Evolutionary conservation across 1,284 basidiomycete genomes (phyloP).

Genomic region (Peniophora sp.): DNA sequence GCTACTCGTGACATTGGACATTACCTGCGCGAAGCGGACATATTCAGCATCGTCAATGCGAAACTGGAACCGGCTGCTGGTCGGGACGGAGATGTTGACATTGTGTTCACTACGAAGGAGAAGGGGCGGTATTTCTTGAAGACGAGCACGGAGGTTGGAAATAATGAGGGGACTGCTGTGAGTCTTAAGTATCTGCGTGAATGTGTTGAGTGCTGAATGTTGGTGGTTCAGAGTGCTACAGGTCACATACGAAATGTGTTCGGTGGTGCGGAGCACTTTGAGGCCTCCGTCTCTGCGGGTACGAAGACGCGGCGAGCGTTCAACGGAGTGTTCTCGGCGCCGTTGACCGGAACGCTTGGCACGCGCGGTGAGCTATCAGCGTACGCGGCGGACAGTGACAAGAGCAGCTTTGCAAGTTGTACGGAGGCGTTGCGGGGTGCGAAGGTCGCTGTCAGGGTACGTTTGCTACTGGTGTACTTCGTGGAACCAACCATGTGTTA

Average conservation of each 20-base stretch:
- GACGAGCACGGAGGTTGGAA: constrained; percentile 89
- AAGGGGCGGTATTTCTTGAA: constrained; percentile 76
- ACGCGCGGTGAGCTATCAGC: constrained; percentile 55
- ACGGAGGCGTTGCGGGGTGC: constrained; percentile 61
- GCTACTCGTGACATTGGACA: constrained; percentile 60
- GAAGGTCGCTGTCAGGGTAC: constrained; percentile 60
- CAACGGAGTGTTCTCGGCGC: constrained; percentile 54
- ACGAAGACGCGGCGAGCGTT: constrained; percentile 86
- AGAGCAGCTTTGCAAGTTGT: constrained; percentile 63
- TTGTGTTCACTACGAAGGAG: constrained; percentile 77
- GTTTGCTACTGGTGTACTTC: constrained; percentile 14
- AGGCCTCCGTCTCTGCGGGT: constrained; percentile 79
- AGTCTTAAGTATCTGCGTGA: constrained; percentile 23
- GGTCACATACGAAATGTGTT: constrained; percentile 83
- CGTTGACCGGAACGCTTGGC: constrained; percentile 49
- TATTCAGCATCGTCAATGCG: constrained; percentile 70
- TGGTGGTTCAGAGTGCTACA: constrained; percentile 59
- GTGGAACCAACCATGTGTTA: constrained; percentile 3
- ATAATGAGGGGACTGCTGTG: constrained; percentile 87
- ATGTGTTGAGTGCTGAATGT: constrained; percentile 2
- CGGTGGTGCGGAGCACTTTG: constrained; percentile 86
- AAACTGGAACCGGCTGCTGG: constrained; percentile 61
- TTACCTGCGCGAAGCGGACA: constrained; percentile 61
- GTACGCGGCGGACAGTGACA: constrained; percentile 63
- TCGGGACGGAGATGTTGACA: constrained; percentile 69